Evolutionary conservation across 164 flowering plant genomes (phyloP).

Genomic region (Paratinospora sagittata): DNA sequence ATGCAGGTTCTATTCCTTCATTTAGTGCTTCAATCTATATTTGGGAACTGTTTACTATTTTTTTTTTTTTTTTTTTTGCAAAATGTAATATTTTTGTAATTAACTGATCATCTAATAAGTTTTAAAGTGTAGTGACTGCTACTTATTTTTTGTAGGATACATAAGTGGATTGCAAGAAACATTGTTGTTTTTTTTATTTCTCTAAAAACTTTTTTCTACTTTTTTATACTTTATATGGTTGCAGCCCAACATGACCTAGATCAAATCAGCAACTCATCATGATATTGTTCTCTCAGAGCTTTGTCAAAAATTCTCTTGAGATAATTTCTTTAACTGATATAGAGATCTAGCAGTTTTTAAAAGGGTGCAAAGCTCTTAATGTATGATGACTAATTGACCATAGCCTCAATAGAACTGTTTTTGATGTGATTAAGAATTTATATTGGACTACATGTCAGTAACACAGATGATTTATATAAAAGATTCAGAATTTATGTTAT

Average conservation of each 20-base stretch:
- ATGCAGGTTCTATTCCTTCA: conserved; percentile 39
- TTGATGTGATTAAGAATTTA: background rate
- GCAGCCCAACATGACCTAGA: background rate
- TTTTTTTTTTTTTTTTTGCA: too few relatives aligned
- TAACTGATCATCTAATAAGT: too few relatives aligned
- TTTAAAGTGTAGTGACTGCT: too few relatives aligned
- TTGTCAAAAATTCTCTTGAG: background rate
- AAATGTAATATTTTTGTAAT: too few relatives aligned
- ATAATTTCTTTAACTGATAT: too few relatives aligned
- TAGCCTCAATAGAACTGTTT: background rate
- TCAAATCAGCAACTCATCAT: background rate
- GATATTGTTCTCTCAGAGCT: background rate
- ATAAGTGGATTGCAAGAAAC: too few relatives aligned
- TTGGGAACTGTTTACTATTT: background rate
- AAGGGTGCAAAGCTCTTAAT: background rate
- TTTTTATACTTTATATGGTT: background rate
- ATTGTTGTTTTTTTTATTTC: too few relatives aligned
- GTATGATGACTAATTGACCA: too few relatives aligned
- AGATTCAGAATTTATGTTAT: background rate
- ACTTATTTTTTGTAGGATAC: too few relatives aligned
- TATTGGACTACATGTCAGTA: background rate
- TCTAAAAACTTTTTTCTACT: too few relatives aligned
- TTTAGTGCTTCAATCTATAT: background rate
- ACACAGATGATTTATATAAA: background rate
- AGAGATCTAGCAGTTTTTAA: background rate